Base-by-base conservation (phyloP, 2,329 filamentous ascomycete genomes). In the Ceratocystis lukuohia region DNA sequence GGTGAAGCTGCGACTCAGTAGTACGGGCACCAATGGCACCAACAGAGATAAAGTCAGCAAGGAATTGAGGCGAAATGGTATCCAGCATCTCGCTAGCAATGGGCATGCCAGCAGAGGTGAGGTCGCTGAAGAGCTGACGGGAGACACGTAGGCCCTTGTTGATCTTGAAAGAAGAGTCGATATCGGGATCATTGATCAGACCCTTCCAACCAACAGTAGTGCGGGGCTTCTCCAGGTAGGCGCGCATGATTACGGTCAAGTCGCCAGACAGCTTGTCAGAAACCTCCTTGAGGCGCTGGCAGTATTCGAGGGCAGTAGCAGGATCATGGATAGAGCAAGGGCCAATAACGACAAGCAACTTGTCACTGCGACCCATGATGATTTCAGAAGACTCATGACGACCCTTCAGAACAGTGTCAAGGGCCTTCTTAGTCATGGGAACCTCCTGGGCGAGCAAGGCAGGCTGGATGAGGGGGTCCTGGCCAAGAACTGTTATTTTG, bases 141-240 rank as follows among this genome's bases (percentile, higher is more conserved):
- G 89, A 93, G 67, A 96, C 86, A 37, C 91, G 86, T 66, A 99
- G 83, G 65, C 94, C 94, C 82, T 97, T 97, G 85, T 99, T 99
- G 81, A 99, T 99, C 80, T 96, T 85, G 87, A 89, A 99, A 74
- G 88, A 94, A 76, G 94, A 88, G 77, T 99, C 91, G 75, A 99
- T 96, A 73, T 97, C 92, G 1, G 94, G 94, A 76, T 99, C 94
- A 78, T 99, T 99, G 82, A 99, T 96, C 76, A 99, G 82, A 64
- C 94, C 94, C 80, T 99, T 99, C 94, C 94, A 99, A 74, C 94
- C 94, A 62, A 99, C 92, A 0, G 94, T 99, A 62, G 94, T 99
- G 69, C 94, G 88, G 53, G 94, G 94, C 83, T 99, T 99, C 82
- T 99, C 94, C 64, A 99, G 88, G 83, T 99, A 99, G 74, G 92